A percentile compares a stretch with the other conserved stretches of the same genome.
Conservation (phyloP, 2,329 filamentous ascomycete genomes). For the Botryosphaeria agaves region DNA sequence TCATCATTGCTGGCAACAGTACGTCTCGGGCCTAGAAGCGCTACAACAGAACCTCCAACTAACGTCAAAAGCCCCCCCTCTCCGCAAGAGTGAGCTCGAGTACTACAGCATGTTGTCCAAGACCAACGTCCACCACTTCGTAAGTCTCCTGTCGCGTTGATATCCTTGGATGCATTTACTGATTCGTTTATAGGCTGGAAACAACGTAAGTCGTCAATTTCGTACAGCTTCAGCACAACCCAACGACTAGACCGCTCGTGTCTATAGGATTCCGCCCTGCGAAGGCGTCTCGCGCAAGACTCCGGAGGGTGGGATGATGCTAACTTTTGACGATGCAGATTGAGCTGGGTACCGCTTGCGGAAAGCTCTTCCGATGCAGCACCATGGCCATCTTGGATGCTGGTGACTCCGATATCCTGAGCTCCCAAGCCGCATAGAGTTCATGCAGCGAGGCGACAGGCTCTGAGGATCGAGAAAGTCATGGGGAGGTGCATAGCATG, state of each 20-base stretch:
- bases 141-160: conserved; percentile 43
- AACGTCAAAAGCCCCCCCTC: conserved; percentile 41
- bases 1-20: conserved; percentile 91
- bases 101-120: conserved; percentile 90
- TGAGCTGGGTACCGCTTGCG: conserved; percentile 93
- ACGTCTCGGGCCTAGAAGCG: too few species aligned
- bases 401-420: conserved; percentile 92
- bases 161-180: too few species aligned
- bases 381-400: conserved; percentile 96
- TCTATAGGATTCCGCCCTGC: conserved; percentile 50
- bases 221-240: conserved; percentile 3
- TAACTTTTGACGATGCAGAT: conserved; percentile 53
- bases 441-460: too few species aligned
- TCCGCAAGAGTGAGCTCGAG: conserved; percentile 95
- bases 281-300: conserved; percentile 68
- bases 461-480: too few species aligned
- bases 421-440: conserved; percentile 41
- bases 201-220: conserved; percentile 2
- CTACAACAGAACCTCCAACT: too few species aligned
- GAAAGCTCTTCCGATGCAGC: conserved; percentile 96
- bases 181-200: too few species aligned
- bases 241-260: conserved; percentile 8
- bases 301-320: conserved; percentile 63
- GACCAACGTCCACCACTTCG: conserved; percentile 96
- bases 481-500: too few species aligned